Conservation (phyloP, 768 basidiomycete genomes). For the Leucosporidium scottii region DNA sequence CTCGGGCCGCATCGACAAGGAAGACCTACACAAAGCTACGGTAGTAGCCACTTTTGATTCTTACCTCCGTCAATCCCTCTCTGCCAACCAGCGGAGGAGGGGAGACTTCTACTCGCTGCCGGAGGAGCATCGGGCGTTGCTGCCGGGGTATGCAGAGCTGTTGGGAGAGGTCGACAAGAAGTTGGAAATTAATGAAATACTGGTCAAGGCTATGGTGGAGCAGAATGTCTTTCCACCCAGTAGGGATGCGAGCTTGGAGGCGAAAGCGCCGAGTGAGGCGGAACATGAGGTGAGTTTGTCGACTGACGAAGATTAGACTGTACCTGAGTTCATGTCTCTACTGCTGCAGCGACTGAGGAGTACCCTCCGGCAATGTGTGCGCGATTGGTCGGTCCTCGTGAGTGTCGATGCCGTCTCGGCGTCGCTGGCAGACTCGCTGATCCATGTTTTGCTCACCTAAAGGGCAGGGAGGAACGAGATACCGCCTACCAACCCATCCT, state of each 20-base stretch:
- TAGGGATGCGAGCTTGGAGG: slow-evolving; percentile 11
- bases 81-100: slow-evolving; percentile 59
- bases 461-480: slow-evolving; percentile 69
- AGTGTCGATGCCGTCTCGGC: slow-evolving; percentile 12
- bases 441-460: slow-evolving; percentile 37
- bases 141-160: slow-evolving; percentile 39
- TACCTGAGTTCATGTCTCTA: too few relatives aligned
- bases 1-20: background rate
- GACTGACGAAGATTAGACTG: too few relatives aligned
- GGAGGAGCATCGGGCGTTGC: slow-evolving; percentile 59
- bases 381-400: slow-evolving; percentile 87
- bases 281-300: slow-evolving; percentile 23
- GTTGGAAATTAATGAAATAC: slow-evolving; percentile 10
- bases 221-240: slow-evolving; percentile 15
- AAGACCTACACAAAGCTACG: slow-evolving; percentile 19
- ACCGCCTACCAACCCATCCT: slow-evolving; percentile 74
- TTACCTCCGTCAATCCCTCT: slow-evolving; percentile 38
- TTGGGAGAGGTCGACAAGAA: slow-evolving; percentile 16
- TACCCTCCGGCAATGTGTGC: slow-evolving; percentile 83
- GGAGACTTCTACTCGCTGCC: slow-evolving; percentile 71
- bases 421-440: background rate
- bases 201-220: slow-evolving; percentile 11
- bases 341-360: slow-evolving; percentile 85
- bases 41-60: slow-evolving; percentile 21
- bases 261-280: slow-evolving; percentile 18